Conservation (phyloP, 805 yeast species). For the Lachancea sp. region DNA sequence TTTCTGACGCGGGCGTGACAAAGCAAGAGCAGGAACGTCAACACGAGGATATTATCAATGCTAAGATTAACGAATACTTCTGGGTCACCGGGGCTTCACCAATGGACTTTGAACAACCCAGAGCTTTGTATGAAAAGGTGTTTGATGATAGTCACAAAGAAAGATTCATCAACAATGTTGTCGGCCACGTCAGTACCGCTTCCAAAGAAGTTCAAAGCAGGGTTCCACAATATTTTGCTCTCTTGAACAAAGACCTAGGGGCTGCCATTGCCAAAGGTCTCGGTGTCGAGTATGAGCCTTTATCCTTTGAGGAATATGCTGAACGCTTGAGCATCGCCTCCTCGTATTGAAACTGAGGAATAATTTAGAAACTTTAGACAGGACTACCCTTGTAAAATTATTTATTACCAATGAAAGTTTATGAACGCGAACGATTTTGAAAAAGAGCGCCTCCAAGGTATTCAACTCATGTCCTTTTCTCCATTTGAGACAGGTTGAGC, state of each 20-base stretch:
- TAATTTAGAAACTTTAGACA: too few relatives aligned
- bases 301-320: slow-evolving; percentile 33
- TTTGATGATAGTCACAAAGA: slow-evolving; percentile 31
- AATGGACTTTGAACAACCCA: slow-evolving; percentile 43
- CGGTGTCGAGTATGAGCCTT: slow-evolving; percentile 33
- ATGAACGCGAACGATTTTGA: too few relatives aligned
- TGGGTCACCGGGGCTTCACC: slow-evolving; percentile 38
- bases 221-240: slow-evolving; percentile 39
- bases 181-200: slow-evolving; percentile 35
- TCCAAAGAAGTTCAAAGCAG: slow-evolving; percentile 31
- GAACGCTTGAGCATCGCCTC: slow-evolving; percentile 22
- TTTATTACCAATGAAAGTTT: not conserved
- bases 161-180: slow-evolving; percentile 34
- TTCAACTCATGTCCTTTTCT: too few relatives aligned
- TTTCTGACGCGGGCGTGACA: slow-evolving; percentile 22
- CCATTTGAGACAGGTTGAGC: too few relatives aligned
- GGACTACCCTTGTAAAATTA: too few relatives aligned
- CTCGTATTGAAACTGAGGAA: slow-evolving; percentile 4
- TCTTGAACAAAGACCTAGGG: slow-evolving; percentile 38
- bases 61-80: slow-evolving; percentile 32
- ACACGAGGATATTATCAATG: slow-evolving; percentile 37
- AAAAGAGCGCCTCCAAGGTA: too few relatives aligned
- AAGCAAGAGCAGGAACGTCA: slow-evolving; percentile 27
- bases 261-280: slow-evolving; percentile 37
- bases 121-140: slow-evolving; percentile 38